Conservation (phyloP, 805 yeast genomes). For the Spencermartinsiella europaea region DNA sequence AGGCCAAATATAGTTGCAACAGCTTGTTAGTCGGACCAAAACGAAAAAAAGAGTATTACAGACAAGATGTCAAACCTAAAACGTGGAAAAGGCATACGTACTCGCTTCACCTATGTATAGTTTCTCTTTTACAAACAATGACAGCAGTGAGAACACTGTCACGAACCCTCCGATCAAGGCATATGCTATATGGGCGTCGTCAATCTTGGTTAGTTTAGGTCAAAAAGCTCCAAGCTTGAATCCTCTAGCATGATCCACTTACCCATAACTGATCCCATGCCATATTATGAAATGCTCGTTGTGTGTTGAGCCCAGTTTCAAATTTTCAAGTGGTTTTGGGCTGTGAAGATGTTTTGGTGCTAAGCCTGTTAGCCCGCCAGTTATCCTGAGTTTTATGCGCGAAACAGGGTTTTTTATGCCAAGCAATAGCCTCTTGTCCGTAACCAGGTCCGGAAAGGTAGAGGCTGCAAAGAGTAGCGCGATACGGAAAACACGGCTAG, state of each 20-base stretch:
- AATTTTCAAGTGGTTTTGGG: too few relatives aligned
- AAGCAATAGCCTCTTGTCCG: too few relatives aligned
- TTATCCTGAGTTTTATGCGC: too few relatives aligned
- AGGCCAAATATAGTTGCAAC: conserved; percentile 82
- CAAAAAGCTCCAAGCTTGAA: not conserved
- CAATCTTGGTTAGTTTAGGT: conserved; percentile 31
- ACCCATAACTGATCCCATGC: conserved; percentile 34
- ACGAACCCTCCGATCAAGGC: conserved; percentile 83
- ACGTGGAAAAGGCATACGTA: conserved; percentile 6
- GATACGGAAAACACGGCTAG: too few relatives aligned
- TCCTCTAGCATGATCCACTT: conserved; percentile 4
- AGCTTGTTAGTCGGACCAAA: conserved; percentile 27
- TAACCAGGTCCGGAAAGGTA: too few relatives aligned
- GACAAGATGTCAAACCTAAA: not conserved
- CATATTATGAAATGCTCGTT: too few relatives aligned
- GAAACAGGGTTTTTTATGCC: too few relatives aligned
- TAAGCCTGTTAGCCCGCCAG: too few relatives aligned
- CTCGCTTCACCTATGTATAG: conserved; percentile 85
- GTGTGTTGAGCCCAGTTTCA: too few relatives aligned
- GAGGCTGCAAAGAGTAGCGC: too few relatives aligned
- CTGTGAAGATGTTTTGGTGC: too few relatives aligned
- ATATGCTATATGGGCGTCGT: conserved; percentile 77
- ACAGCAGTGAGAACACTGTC: conserved; percentile 71
- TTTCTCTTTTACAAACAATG: conserved; percentile 76
- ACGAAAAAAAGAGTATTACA: not conserved